Conservation (phyloP, 164 flowering plant genomes). For the Berberis vulgaris region DNA sequence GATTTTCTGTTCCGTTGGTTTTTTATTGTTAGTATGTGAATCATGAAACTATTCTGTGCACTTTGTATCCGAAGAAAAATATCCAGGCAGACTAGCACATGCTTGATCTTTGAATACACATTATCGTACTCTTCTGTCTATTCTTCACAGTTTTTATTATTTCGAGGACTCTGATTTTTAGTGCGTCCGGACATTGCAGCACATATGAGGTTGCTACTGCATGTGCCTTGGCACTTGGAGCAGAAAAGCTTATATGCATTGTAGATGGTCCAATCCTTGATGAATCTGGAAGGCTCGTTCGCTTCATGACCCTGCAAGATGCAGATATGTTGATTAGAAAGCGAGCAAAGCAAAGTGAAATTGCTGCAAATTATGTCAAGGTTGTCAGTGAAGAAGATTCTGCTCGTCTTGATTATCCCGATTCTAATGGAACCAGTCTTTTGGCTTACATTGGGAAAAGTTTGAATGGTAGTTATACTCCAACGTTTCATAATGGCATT, state of each 20-base stretch:
- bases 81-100: too few species aligned
- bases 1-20: too few species aligned
- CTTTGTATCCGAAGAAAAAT: too few species aligned
- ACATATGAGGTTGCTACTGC: conserved; percentile 99
- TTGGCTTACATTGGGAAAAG: conserved; percentile 31
- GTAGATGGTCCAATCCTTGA: conserved; percentile 90
- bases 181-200: conserved; percentile 36
- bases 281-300: conserved; percentile 67
- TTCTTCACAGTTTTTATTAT: too few species aligned
- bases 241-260: conserved; percentile 90
- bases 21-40: too few species aligned
- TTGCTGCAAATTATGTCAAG: conserved; percentile 91
- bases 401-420: conserved; percentile 16
- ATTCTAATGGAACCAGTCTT: conserved; percentile 18
- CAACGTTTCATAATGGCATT: conserved; percentile 83
- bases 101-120: too few species aligned
- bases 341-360: conserved; percentile 85
- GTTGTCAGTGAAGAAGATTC: conserved; percentile 60
- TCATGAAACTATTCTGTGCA: too few species aligned
- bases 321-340: conserved; percentile 73
- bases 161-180: background rate
- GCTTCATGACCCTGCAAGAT: conserved; percentile 78
- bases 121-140: too few species aligned
- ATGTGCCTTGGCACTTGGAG: conserved; percentile 87
- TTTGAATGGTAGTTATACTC: conserved; percentile 18